phyloP scores from a whole-genome alignment of 2,329 filamentous ascomycete species.

The Pseudohalonectria lignicola region DNA sequence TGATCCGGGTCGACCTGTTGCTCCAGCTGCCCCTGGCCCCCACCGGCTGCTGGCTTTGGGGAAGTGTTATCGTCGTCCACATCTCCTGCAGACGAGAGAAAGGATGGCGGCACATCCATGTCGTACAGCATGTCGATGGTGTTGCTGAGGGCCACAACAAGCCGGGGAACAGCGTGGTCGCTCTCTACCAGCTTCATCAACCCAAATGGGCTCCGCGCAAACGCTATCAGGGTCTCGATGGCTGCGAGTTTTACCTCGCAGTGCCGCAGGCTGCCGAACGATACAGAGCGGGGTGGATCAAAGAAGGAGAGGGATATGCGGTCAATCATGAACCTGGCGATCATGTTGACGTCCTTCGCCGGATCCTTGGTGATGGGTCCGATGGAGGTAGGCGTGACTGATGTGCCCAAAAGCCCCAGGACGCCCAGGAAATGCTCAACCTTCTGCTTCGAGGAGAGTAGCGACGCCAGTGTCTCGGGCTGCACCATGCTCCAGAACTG shows the following conservation, averaged over 20 bases:
- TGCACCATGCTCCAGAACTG: conserved; percentile 60
- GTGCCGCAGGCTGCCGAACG: conserved; percentile 22
- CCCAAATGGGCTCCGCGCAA: conserved; percentile 53
- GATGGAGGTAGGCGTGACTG: conserved; percentile 50
- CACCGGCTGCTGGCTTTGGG: too few relatives aligned
- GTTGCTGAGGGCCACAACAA: conserved; percentile 52
- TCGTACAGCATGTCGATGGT: conserved; percentile 69
- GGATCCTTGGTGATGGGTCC: conserved; percentile 46
- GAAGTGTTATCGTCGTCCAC: too few relatives aligned
- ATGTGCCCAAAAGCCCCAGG: conserved; percentile 56
- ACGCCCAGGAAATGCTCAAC: conserved; percentile 51
- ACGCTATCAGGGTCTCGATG: conserved; percentile 44
- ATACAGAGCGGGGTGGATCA: conserved; percentile 30
- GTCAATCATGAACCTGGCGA: conserved; percentile 42
- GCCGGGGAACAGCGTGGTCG: conserved; percentile 57
- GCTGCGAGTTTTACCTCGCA: conserved; percentile 30
- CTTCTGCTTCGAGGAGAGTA: conserved; percentile 57
- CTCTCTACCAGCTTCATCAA: conserved; percentile 56
- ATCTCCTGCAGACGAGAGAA: too few relatives aligned
- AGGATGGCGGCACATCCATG: conserved; percentile 32
- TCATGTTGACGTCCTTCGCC: conserved; percentile 27
- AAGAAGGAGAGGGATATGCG: conserved; percentile 51
- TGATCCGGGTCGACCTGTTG: conserved; percentile 1
- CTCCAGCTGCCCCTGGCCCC: not conserved
- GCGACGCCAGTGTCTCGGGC: conserved; percentile 53